Percentiles rank a stretch among this genome's conserved stretches.
phyloP scores from a whole-genome alignment of 176 grass and related monocot species.

The Pontederia paniculata region DNA sequence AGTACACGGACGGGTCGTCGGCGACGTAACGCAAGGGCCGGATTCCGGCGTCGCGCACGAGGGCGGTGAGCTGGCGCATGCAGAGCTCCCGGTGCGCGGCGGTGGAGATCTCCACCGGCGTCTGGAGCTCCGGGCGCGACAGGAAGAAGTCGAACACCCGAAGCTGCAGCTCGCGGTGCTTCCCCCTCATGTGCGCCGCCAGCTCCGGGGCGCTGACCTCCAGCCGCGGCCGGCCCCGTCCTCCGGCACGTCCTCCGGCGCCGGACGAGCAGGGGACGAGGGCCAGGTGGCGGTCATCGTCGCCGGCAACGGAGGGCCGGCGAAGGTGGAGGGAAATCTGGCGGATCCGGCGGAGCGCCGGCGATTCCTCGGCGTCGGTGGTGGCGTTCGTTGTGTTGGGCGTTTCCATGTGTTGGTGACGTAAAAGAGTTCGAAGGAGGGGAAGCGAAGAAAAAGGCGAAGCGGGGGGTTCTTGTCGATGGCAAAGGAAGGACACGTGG shows the following conservation, averaged over 20 bases:
- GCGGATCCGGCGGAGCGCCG: constrained; percentile 42
- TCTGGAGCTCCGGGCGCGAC: constrained; percentile 61
- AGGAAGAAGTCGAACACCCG: constrained; percentile 62
- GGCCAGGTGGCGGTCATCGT: constrained; percentile 7
- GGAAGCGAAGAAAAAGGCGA: background rate
- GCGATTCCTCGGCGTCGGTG: background rate
- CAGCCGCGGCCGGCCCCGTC: constrained; percentile 5
- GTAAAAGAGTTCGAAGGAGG: background rate
- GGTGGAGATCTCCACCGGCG: constrained; percentile 67
- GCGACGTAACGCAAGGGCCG: constrained; percentile 56
- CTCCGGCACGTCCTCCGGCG: background rate
- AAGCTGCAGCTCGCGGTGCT: constrained; percentile 39
- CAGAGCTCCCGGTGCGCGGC: constrained; percentile 74
- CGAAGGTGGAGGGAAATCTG: constrained; percentile 51
- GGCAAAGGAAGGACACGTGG: too few relatives aligned
- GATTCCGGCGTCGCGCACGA: constrained; percentile 72
- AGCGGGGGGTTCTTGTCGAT: too few relatives aligned
- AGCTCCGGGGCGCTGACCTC: constrained; percentile 39
- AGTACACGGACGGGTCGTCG: constrained; percentile 48
- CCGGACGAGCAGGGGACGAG: constrained; percentile 44
- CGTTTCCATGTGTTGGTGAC: constrained; percentile 25
- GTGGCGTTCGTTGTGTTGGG: constrained; percentile 7
- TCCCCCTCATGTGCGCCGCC: constrained; percentile 32
- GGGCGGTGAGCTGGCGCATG: constrained; percentile 64
- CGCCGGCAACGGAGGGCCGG: background rate